Percentiles rank a stretch among this genome's conserved stretches.
Evolutionary conservation across 352 stramenopile species (phyloP).

Genomic region (Globisporangium spinosum): DNA sequence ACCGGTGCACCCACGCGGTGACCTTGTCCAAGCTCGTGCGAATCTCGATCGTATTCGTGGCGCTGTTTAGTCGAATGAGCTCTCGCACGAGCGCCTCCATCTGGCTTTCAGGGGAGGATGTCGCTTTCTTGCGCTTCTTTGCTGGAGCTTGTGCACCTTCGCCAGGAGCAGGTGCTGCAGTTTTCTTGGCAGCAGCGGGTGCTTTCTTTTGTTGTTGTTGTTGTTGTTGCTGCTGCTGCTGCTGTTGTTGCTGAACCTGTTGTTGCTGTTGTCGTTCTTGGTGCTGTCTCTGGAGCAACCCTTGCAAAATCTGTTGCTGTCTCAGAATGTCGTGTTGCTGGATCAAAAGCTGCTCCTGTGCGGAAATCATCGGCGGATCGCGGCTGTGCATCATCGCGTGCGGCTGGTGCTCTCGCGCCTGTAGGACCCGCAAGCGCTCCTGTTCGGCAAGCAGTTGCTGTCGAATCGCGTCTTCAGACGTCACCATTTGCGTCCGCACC

Average conservation of each 20-base stretch:
- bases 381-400: slow-evolving; percentile 2
- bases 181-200: slow-evolving; percentile 2
- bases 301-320: slow-evolving; percentile 42
- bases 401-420: slow-evolving; percentile 33
- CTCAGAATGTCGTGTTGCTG: slow-evolving; percentile 49
- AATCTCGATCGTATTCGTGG: slow-evolving; percentile 51
- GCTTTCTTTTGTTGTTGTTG: slow-evolving; percentile 18
- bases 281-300: slow-evolving; percentile 37
- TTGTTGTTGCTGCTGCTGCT: slow-evolving; percentile 8
- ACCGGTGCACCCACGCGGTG: slow-evolving; percentile 51
- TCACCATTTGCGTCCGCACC: slow-evolving; percentile 8
- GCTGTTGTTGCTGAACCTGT: slow-evolving; percentile 16
- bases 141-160: slow-evolving; percentile 2
- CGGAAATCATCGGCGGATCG: slow-evolving; percentile 18
- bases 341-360: slow-evolving; percentile 30
- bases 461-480: slow-evolving; percentile 34
- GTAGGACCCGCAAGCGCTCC: slow-evolving; percentile 34
- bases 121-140: slow-evolving; percentile 43
- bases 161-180: not conserved
- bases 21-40: slow-evolving; percentile 52
- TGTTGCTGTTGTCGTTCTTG: slow-evolving; percentile 5
- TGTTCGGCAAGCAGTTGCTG: slow-evolving; percentile 46
- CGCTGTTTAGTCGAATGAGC: slow-evolving; percentile 43
- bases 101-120: slow-evolving; percentile 41
- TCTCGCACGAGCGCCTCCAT: slow-evolving; percentile 59